Percentiles rank a stretch among this genome's conserved stretches.
Conservation (phyloP, 257 asterid species). For the Plantago elongata region DNA sequence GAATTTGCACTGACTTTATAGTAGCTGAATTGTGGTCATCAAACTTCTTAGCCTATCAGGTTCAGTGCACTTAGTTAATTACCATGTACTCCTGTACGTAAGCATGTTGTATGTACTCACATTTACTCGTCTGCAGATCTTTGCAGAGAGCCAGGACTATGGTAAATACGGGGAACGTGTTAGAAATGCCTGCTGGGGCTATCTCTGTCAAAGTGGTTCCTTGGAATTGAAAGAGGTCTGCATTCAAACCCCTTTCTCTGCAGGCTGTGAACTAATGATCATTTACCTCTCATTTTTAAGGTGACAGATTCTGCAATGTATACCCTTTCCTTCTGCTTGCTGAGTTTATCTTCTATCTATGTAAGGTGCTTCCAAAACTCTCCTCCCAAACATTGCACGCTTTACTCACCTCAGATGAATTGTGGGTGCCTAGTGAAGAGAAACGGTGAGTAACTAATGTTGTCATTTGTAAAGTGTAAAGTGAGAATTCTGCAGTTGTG, state of each 20-base stretch:
- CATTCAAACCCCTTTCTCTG: conserved; percentile 9
- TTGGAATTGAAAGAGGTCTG: conserved; percentile 83
- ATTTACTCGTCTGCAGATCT: conserved; percentile 47
- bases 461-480: conserved; percentile 15
- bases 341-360: conserved; percentile 20
- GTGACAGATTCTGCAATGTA: conserved; percentile 14
- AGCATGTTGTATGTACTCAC: conserved; percentile 18
- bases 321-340: conserved; percentile 8
- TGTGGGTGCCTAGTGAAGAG: conserved; percentile 97
- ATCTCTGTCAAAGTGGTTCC: conserved; percentile 96
- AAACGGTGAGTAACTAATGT: conserved; percentile 55
- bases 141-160: conserved; percentile 98
- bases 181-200: conserved; percentile 99
- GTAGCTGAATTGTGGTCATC: conserved; percentile 89
- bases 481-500: background rate
- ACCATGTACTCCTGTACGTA: conserved; percentile 4
- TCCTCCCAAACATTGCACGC: conserved; percentile 89
- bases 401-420: conserved; percentile 80
- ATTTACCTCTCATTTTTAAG: conserved; percentile 10
- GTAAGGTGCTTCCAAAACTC: conserved; percentile 91
- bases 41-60: conserved; percentile 96
- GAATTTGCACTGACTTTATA: conserved; percentile 93
- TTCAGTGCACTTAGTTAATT: conserved; percentile 27
- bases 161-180: conserved; percentile 95
- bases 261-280: conserved; percentile 6